Percentiles rank a stretch among this genome's conserved stretches.
Conservation (phyloP, 371 early-diverging fungal genomes). For the Mucor racemosus region DNA sequence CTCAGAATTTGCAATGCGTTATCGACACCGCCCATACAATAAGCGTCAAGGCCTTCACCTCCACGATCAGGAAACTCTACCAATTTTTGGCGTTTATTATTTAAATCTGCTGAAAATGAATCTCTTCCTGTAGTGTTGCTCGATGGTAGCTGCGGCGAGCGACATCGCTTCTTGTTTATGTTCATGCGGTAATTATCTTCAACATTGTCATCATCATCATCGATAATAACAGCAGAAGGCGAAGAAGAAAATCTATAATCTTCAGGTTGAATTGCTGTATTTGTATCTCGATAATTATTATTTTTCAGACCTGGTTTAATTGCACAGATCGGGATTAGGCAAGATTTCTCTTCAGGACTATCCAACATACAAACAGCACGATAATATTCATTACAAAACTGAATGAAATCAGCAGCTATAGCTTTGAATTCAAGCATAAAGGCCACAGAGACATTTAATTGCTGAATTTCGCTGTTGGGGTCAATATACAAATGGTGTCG, state of each 20-base stretch:
- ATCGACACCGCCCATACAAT: conserved; percentile 48
- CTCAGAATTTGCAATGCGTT: conserved; percentile 42
- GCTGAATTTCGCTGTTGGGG: conserved; percentile 7
- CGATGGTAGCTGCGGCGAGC: background rate
- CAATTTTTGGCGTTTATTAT: conserved; percentile 12
- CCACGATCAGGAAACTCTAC: conserved; percentile 25
- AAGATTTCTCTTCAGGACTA: conserved; percentile 35
- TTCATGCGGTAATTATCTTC: background rate
- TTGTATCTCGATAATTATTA: background rate
- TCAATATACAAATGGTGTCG: conserved; percentile 28
- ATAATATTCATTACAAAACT: conserved; percentile 41
- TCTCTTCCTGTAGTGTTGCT: no score
- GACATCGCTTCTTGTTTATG: conserved; percentile 1
- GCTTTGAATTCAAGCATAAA: conserved; percentile 49
- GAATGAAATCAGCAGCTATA: conserved; percentile 36
- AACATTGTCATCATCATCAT: background rate
- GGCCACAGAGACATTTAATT: conserved; percentile 22
- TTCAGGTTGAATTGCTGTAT: conserved; percentile 21
- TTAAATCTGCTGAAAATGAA: no score
- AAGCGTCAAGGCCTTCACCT: conserved; percentile 36
- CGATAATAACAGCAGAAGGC: background rate
- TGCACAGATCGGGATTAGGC: conserved; percentile 46
- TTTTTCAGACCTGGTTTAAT: conserved; percentile 22
- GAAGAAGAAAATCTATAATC: background rate
- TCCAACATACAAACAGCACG: conserved; percentile 36